Percentiles rank a stretch among this genome's conserved stretches.
These are phyloP conservation scores for Penicillium palitans DNA, from an alignment of 2,329 filamentous ascomycete genomes.

Conservation along the genomic window DNA sequence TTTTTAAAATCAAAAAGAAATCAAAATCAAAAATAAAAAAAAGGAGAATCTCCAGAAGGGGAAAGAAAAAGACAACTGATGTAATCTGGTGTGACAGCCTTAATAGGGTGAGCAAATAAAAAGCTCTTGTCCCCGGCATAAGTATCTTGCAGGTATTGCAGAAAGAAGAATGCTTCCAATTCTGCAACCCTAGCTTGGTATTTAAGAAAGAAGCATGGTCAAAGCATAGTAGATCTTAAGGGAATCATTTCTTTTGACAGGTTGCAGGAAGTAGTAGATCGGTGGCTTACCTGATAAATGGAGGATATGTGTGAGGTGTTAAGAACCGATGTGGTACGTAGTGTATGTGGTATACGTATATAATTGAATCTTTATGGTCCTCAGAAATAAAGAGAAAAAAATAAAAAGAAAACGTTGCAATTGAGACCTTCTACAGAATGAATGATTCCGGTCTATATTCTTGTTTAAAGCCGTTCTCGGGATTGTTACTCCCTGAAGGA, in stretches of 20 bases:
- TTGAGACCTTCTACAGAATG: background rate
- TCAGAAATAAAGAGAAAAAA: background rate
- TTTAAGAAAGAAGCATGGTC: background rate
- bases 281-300: slow-evolving; percentile 17
- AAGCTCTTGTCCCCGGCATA: slow-evolving; percentile 1
- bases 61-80: slow-evolving; percentile 24
- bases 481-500: background rate
- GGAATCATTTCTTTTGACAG: slow-evolving; percentile 6
- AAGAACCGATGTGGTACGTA: background rate
- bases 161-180: slow-evolving; percentile 17
- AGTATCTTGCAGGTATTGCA: slow-evolving; percentile 24
- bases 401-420: background rate
- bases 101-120: slow-evolving; percentile 8
- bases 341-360: background rate
- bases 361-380: background rate
- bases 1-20: slow-evolving; percentile 5
- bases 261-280: background rate
- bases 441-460: background rate
- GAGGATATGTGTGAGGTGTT: background rate
- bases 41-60: slow-evolving; percentile 8
- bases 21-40: background rate
- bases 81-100: slow-evolving; percentile 24
- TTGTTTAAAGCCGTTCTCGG: background rate
- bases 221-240: background rate
- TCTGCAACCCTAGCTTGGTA: slow-evolving; percentile 19